Percentiles rank a stretch among this genome's conserved stretches.
Evolutionary conservation across 139 green algal species (phyloP).

Genomic region (Auxenochlorella protothecoides): DNA sequence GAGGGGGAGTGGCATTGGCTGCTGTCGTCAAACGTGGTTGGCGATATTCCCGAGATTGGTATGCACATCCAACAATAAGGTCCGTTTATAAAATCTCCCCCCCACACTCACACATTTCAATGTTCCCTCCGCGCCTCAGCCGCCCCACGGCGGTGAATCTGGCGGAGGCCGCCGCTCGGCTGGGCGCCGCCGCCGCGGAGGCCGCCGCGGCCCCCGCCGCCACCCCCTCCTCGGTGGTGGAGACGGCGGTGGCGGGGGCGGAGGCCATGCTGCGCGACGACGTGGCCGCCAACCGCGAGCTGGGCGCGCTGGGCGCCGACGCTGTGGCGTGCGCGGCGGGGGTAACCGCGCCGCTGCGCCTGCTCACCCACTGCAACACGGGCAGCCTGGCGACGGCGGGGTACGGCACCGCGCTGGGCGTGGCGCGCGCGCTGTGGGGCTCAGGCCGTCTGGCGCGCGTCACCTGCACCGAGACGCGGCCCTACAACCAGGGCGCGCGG

Average conservation of each 20-base stretch:
- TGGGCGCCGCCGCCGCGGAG: constrained; percentile 36
- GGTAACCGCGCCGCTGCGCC: constrained; percentile 29
- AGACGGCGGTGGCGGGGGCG: constrained; percentile 45
- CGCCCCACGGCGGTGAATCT: constrained; percentile 95
- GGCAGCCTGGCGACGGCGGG: constrained; percentile 83
- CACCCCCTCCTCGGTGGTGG: constrained; percentile 34
- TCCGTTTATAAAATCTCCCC: too few relatives aligned
- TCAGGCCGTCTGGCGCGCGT: constrained; percentile 35
- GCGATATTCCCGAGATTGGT: background rate
- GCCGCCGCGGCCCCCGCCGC: constrained; percentile 24
- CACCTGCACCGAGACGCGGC: constrained; percentile 65
- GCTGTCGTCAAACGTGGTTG: background rate
- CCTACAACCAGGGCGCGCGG: constrained; percentile 91
- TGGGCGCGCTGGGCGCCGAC: constrained; percentile 62
- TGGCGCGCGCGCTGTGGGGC: constrained; percentile 73
- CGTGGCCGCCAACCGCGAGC: constrained; percentile 68
- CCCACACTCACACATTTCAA: too few relatives aligned
- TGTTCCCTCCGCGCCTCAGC: constrained; percentile 24
- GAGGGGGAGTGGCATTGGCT: too few relatives aligned
- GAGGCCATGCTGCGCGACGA: constrained; percentile 77
- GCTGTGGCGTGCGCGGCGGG: constrained; percentile 52
- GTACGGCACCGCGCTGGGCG: constrained; percentile 87
- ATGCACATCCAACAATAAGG: too few relatives aligned
- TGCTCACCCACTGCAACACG: constrained; percentile 97
- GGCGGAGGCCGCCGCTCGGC: constrained; percentile 50